A percentile compares a stretch with the other conserved stretches of the same genome.
Conservation (phyloP, 345 rosid genomes). For the Laguncularia racemosa region DNA sequence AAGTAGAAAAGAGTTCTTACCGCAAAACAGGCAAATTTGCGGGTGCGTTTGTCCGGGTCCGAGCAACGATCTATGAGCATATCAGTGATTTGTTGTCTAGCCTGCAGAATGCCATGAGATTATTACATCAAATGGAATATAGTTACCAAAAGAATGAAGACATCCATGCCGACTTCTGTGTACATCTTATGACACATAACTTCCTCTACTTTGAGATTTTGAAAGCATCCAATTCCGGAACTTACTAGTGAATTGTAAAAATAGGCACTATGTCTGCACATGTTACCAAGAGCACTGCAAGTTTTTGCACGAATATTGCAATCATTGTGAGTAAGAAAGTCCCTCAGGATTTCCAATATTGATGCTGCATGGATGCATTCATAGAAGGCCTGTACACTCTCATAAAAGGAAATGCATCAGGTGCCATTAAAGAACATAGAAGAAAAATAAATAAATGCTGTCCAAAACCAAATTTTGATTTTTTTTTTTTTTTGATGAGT, state of each 20-base stretch:
- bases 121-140: conserved; percentile 10
- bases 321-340: conserved; percentile 66
- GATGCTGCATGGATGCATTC: conserved; percentile 74
- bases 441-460: no score
- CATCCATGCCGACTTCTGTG: neutral
- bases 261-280: conserved; percentile 90
- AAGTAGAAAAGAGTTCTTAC: conserved; percentile 31
- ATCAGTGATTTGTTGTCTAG: conserved; percentile 51
- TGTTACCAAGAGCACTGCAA: conserved; percentile 93
- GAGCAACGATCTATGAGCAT: conserved; percentile 90
- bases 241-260: conserved; percentile 75
- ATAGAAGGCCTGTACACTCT: conserved; percentile 65
- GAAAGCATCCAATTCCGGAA: conserved; percentile 1
- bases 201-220: neutral
- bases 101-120: conserved; percentile 33
- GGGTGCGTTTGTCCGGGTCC: conserved; percentile 84
- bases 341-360: conserved; percentile 54
- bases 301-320: conserved; percentile 88
- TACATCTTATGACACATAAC: neutral
- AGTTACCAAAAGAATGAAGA: conserved; percentile 1
- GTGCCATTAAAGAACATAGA: no score
- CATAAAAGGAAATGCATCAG: neutral
- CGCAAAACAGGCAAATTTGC: conserved; percentile 97
- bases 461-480: no score
- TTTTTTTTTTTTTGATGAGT: no score